Percentiles rank a stretch among this genome's conserved stretches.
These are phyloP conservation scores for Kwoniella pini DNA, from an alignment of 768 basidiomycete genomes.

Conservation along the genomic window DNA sequence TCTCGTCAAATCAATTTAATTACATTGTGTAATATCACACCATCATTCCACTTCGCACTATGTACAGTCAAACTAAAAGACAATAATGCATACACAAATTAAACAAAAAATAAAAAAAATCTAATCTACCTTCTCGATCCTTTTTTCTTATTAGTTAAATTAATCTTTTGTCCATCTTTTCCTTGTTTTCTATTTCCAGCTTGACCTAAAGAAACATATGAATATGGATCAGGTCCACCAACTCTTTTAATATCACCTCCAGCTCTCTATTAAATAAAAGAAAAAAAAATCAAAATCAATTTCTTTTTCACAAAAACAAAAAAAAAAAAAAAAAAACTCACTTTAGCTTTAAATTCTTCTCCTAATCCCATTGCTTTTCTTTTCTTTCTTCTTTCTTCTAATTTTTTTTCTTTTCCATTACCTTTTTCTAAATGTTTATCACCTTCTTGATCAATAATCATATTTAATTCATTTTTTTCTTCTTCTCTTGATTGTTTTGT, in stretches of 20 bases:
- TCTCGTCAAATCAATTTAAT: too few relatives aligned
- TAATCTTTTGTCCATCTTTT: conserved; percentile 45
- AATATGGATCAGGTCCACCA: conserved; percentile 83
- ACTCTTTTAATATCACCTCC: conserved; percentile 89
- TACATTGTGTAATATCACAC: too few relatives aligned
- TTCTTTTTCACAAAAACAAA: background rate
- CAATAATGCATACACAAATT: too few relatives aligned
- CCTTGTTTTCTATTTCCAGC: conserved; percentile 63
- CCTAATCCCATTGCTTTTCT: conserved; percentile 64
- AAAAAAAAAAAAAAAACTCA: conserved; percentile 55
- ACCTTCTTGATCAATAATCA: conserved; percentile 73
- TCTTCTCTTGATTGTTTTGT: conserved; percentile 87
- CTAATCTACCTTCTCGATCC: conserved; percentile 36
- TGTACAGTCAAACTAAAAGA: too few relatives aligned
- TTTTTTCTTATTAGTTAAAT: conserved; percentile 54
- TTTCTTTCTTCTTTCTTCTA: conserved; percentile 58
- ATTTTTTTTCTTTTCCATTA: conserved; percentile 52
- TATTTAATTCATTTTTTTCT: conserved; percentile 61
- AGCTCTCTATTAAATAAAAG: conserved; percentile 68
- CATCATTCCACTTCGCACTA: too few relatives aligned
- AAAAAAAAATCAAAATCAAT: background rate
- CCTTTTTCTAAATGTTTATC: conserved; percentile 24
- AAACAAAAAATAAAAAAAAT: background rate
- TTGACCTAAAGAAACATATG: conserved; percentile 80
- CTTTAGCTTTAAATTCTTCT: conserved; percentile 94